Base-by-base conservation (phyloP, 495 filamentous ascomycete species). In the Sphaerosporella brunnea region DNA sequence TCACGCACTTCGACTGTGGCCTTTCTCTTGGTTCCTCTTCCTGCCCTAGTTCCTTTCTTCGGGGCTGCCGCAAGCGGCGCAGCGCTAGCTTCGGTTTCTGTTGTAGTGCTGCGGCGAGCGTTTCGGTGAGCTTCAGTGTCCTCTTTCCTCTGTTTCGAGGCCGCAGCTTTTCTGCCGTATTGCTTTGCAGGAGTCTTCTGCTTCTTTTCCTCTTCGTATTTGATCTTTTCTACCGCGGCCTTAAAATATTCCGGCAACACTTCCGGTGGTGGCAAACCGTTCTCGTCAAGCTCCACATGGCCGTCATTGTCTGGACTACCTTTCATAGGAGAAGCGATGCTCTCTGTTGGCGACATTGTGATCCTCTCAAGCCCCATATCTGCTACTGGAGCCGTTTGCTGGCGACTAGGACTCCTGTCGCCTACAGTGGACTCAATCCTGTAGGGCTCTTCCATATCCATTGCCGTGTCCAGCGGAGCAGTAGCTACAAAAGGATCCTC, bases 191-290 rank as follows among this genome's bases (percentile, higher is more conserved):
- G 54, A 3, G 54, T 57, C 9, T 35, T 40, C 11, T 48, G 45
- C 47, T 53, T 57, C 30, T 53, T 57, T 21, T 57, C 53, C 16
- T 57, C 54, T 19, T 49, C 53, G 25, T 58, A 57, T 16, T 58
- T 44, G 8, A 4, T 37, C 16, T 37, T 37, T 18, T 37, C 16
- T 9, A 9, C 35, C 5, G 4, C 35, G 15, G 8, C 8, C 5
- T 18, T 9, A 30, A 58, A 58, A 7, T 46, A 54, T n/a, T 53
- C 54, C n/a, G 55, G 55, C 15, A 58, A 28, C 11, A 36, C 24
- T 18, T 49, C 47, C 10, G 34, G 36, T 26, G 25, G 21, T 37
- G 11, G 7, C n/a, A 16, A 5, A 20, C 18, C 7, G 7, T 32
- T 15, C 15, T 37, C 35, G 15, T 37, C 35, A 18, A 37, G 35